These are phyloP conservation scores for Alternaria triticina DNA, from an alignment of 2,329 filamentous ascomycete species.

Conservation along the genomic window DNA sequence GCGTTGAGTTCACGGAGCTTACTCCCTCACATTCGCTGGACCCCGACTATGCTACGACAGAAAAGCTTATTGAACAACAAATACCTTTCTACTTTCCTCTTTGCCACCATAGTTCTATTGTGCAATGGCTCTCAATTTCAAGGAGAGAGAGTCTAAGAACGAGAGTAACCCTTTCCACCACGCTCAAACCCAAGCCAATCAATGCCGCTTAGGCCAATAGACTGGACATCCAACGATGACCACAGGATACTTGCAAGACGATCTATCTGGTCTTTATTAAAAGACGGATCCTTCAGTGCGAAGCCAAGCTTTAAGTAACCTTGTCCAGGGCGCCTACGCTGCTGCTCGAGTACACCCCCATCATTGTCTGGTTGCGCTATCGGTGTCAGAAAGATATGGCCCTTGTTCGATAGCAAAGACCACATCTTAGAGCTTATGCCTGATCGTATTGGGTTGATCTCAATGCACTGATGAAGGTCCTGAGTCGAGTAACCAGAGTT, in stretches of 20 bases:
- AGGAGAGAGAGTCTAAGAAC: too few species aligned
- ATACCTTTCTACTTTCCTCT: too few species aligned
- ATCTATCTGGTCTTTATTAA: neutral
- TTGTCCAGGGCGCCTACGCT: neutral
- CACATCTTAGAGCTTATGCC: neutral
- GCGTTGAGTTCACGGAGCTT: too few species aligned
- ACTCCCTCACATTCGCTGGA: too few species aligned
- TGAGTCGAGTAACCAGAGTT: rapidly evolving
- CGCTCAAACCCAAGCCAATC: neutral
- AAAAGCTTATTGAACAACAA: too few species aligned
- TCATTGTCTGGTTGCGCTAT: rapidly evolving
- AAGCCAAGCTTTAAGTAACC: neutral
- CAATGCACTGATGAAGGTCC: neutral
- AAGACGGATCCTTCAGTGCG: rapidly evolving
- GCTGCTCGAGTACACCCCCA: rapidly evolving
- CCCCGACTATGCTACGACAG: too few species aligned
- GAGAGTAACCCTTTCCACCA: neutral
- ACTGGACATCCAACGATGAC: neutral
- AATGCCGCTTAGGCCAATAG: neutral
- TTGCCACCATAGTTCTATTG: too few species aligned
- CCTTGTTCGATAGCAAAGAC: neutral
- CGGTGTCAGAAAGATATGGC: neutral
- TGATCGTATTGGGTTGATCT: rapidly evolving
- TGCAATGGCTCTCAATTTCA: too few species aligned
- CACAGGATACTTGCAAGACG: neutral